Conservation (phyloP, 2,329 filamentous ascomycete genomes). For the Stagonosporopsis rhizophila region DNA sequence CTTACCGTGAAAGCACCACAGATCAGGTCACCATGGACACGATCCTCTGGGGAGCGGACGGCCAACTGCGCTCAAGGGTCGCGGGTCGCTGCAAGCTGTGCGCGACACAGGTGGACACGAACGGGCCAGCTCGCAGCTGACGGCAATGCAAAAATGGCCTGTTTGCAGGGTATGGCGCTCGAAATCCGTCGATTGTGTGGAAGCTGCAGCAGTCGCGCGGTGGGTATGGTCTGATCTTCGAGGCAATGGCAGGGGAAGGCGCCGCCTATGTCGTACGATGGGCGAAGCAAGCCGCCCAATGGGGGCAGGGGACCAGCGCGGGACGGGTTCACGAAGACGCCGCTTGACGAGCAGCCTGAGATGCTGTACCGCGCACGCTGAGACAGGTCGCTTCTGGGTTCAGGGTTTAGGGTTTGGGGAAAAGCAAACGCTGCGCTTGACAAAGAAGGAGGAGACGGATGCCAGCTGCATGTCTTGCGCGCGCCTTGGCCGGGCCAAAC, state of each 20-base stretch:
- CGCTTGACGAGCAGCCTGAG: background rate
- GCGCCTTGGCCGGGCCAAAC: constrained; percentile 2
- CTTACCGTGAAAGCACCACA: constrained; percentile 18
- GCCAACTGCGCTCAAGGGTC: constrained; percentile 7
- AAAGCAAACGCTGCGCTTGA: constrained; percentile 2
- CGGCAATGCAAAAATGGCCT: constrained; percentile 16
- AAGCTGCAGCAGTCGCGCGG: constrained; percentile 12
- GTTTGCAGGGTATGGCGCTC: constrained; percentile 7
- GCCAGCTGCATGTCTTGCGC: constrained; percentile 6
- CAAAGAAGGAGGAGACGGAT: constrained; percentile 4
- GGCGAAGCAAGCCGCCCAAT: constrained; percentile 3
- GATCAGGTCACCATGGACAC: constrained; percentile 20
- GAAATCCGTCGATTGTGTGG: background rate
- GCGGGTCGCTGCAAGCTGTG: constrained; percentile 6
- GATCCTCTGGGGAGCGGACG: background rate
- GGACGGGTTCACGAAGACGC: background rate
- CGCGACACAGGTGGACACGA: background rate
- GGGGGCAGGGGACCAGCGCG: constrained; percentile 5
- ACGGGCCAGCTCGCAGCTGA: constrained; percentile 2
- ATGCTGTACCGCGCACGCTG: background rate
- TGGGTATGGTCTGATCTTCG: constrained; percentile 15
- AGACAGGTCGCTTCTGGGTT: constrained; percentile 4
- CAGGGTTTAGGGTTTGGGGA: background rate
- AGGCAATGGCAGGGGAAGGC: background rate
- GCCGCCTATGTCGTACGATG: constrained; percentile 13